Evolutionary conservation across 169 alveolate species (phyloP).

Genomic region (Babesia bigemina): DNA sequence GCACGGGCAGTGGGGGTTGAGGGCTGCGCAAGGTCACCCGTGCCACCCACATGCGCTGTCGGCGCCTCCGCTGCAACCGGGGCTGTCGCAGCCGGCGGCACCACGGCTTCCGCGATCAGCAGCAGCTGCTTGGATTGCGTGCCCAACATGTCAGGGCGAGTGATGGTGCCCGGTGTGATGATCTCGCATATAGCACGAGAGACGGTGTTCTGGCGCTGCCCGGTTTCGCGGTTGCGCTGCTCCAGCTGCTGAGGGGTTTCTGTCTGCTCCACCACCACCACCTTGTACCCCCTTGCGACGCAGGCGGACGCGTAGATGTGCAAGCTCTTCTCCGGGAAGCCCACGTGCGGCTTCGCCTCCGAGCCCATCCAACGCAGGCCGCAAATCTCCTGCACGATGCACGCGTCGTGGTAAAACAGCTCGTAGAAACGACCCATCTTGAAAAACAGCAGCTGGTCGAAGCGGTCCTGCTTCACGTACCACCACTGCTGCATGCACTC

Average conservation of each 20-base stretch:
- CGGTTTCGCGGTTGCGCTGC: slow-evolving; percentile 82
- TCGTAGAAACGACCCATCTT: slow-evolving; percentile 96
- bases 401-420: slow-evolving; percentile 93
- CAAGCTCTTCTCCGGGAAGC: slow-evolving; percentile 98
- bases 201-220: slow-evolving; percentile 86
- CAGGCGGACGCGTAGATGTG: slow-evolving; percentile 91
- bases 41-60: too few relatives aligned
- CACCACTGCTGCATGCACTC: slow-evolving; percentile 98
- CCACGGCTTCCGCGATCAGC: slow-evolving; percentile 46
- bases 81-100: background rate
- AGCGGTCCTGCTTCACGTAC: slow-evolving; percentile 92
- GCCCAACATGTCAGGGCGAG: slow-evolving; percentile 80
- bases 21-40: background rate
- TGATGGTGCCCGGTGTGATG: slow-evolving; percentile 92
- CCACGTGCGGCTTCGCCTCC: slow-evolving; percentile 96
- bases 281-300: slow-evolving; percentile 92
- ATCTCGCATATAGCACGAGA: slow-evolving; percentile 91
- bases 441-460: slow-evolving; percentile 95
- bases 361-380: slow-evolving; percentile 98
- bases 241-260: slow-evolving; percentile 96
- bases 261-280: slow-evolving; percentile 98
- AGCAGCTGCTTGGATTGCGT: slow-evolving; percentile 73
- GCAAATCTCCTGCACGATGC: slow-evolving; percentile 89
- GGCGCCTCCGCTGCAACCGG: too few relatives aligned
- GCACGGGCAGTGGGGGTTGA: too few relatives aligned